Base-by-base conservation (phyloP, 805 yeast genomes). In the Maudiozyma barnettii region DNA sequence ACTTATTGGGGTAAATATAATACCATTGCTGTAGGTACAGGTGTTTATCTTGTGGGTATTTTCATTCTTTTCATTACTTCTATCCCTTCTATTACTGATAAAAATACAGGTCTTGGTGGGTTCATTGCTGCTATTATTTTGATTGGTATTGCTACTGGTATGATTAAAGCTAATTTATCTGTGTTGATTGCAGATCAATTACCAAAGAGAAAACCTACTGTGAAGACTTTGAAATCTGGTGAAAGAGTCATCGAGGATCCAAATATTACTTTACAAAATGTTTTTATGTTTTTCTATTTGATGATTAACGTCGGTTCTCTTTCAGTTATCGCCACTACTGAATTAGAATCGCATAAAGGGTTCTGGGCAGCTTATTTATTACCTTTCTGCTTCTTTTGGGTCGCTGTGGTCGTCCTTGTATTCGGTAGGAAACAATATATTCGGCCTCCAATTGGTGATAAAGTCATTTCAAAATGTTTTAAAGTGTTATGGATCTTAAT, bases 91-190 rank as follows among this genome's bases (percentile, higher is more conserved):
- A 68, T 74, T 16, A 72, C 81, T 39, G 68, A 76, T 35, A 63
- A 64, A 22, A 68, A 70, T 20, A 75, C 79, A 26, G 78, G 85
- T 29, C 62, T 79, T 46, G 88, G 81, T 52, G 90, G 91, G 39
- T 77, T 79, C 18, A 58, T 68, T 46, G 59, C 61, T 16, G 51
- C 70, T 23, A 65, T 69, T 44, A 51, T 70, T 49, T 60, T 79
- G 45, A 77, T 85, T 56, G 91, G 91, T 54, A 55, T 82, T 37
- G 91, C 88, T 38, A 81, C 93, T 30, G 93, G 93, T 59, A 82
- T 88, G 55, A 85, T 85, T 61, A 85, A 85, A 63, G 73, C 89
- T 38, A 84, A 84, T 57, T 79, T 84, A 29, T 77, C 88, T 5
- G 66, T 63, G 22, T 71, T 85, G 61, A 79, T 85, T 61, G 90